Evolutionary conservation across 1,284 basidiomycete species (phyloP), one percentile per base, ranked within the genome.

Genomic region (Waitea zeae): DNA sequence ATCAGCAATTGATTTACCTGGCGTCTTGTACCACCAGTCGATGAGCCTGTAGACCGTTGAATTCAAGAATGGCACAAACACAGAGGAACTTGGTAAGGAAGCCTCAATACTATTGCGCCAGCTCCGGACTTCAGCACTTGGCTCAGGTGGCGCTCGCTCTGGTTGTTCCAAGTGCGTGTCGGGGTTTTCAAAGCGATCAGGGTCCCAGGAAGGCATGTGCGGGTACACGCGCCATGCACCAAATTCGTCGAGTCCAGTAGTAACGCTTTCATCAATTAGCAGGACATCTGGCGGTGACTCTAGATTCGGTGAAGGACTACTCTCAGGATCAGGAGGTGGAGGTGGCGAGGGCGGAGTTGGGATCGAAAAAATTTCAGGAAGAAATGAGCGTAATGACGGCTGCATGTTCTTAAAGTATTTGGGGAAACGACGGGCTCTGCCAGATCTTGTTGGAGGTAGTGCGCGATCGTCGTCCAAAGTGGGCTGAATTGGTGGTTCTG

Each of bases 21-120:
- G 33, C 4, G 26, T 32, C 5, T 38, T 33, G 2, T 14, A 38
- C 4, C 20, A 39, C 34, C 42, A 42, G 1, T 29, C 33, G 26
- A 48, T 42, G 7, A 48, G 32, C 1, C 30, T 27, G 20, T 38
- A 48, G 4, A 42, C 38, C 0, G 34, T 34, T 37, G 43, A 41
- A 31, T 44, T 46, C 3, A 5, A 5, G 19, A 40, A 46, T 6
- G 42, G 46, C 42, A 39, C 18, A 26, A 24, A 20, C 7, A 14
- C 7, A 31, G 30, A 31, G 11, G 17, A 26, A n/a, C 7, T 26
- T 26, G 22, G n/a, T n/a, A n/a, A n/a, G n/a, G n/a, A n/a, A n/a
- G n/a, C n/a, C n/a, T 7, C n/a, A 7, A 26, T 26, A 26, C 22
- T n/a, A 7, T 7, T 26, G 22, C n/a, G n/a, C 22, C 22, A 26